Evolutionary conservation across 306 rosid genomes (phyloP).

Genomic region (Sesbania bispinosa): DNA sequence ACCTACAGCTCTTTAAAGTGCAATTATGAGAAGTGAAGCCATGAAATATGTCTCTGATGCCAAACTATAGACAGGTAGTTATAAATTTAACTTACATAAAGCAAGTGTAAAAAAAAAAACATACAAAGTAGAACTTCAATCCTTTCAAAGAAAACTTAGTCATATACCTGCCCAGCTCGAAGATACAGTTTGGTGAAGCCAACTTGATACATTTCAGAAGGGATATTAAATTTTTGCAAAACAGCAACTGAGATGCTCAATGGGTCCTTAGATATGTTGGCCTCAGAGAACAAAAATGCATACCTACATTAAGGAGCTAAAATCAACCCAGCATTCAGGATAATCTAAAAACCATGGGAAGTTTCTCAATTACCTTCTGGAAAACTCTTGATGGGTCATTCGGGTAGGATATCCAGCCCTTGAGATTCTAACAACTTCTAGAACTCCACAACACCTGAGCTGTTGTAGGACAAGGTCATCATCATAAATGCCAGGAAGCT

Average conservation of each 20-base stretch:
- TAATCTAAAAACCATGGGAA: neutral
- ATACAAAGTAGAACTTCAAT: slow-evolving; percentile 6
- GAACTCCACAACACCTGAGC: slow-evolving; percentile 62
- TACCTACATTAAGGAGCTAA: slow-evolving; percentile 46
- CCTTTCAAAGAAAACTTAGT: slow-evolving; percentile 5
- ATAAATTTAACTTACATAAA: neutral
- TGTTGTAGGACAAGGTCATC: slow-evolving; percentile 72
- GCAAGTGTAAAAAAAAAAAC: neutral
- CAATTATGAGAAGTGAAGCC: slow-evolving; percentile 3
- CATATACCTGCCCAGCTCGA: slow-evolving; percentile 78
- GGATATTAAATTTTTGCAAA: slow-evolving; percentile 60
- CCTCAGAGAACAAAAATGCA: slow-evolving; percentile 53
- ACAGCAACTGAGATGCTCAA: slow-evolving; percentile 70
- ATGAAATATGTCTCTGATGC: neutral
- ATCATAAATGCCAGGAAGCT: slow-evolving; percentile 66
- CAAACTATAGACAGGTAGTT: neutral
- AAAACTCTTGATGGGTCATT: slow-evolving; percentile 78
- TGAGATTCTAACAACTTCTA: slow-evolving; percentile 70
- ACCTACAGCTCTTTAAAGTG: neutral
- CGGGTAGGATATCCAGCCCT: slow-evolving; percentile 81
- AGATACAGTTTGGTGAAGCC: slow-evolving; percentile 83
- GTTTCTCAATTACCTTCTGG: slow-evolving; percentile 57
- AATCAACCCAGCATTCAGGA: slow-evolving; percentile 27
- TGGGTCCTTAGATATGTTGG: slow-evolving; percentile 54
- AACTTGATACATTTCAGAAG: slow-evolving; percentile 79